Evolutionary conservation across 2,329 filamentous ascomycete genomes (phyloP), one percentile per base, ranked within the genome.

Genomic region (Talaromyces islandicus): DNA sequence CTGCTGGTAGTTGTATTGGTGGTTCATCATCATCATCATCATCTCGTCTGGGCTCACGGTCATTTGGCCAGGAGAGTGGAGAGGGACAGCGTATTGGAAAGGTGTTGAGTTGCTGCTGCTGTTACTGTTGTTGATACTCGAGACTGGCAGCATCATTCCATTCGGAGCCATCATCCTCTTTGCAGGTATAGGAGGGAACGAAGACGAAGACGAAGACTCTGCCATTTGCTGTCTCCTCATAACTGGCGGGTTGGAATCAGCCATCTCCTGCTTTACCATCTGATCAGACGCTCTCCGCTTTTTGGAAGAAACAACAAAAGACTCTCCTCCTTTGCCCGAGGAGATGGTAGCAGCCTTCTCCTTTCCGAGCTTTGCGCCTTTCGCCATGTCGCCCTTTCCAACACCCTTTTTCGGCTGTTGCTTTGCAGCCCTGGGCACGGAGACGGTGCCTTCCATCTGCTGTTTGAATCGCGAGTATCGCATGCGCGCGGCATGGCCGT

Each of bases 401-500:
- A 61, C 27, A 10, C 63, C 56, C 54, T 71, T 73, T 54, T 71
- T 75, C 1, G 66, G 60, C 9, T 58, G 60, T 7, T 58, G 60
- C 7, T 58, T 57, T 35, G 51, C 14, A 43, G 41, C 62, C 65
- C 61, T 65, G 27, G 5, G 55, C 54, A 41, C 65, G 64, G 68
- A 63, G 12, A 61, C 63, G 4, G 68, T 68, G 14, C 78, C 78
- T 61, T 84, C 81, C 74, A 82, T 81, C 53, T 83, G 79, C 58
- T 78, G 75, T 60, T 75, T 78, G 70, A 83, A 83, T 38, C 82
- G 79, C 24, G 78, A 81, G 67, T 79, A 84, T 29, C 82, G 78
- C 82, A 84, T 84, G 43, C 82, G 79, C 14, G 82, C 82, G 3
- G 82, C 82, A 65, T 84, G 82, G 41, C 81, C 82, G 57, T 84